phyloP scores from a whole-genome alignment of 2,329 filamentous ascomycete genomes.

The Penicillium sp. region DNA sequence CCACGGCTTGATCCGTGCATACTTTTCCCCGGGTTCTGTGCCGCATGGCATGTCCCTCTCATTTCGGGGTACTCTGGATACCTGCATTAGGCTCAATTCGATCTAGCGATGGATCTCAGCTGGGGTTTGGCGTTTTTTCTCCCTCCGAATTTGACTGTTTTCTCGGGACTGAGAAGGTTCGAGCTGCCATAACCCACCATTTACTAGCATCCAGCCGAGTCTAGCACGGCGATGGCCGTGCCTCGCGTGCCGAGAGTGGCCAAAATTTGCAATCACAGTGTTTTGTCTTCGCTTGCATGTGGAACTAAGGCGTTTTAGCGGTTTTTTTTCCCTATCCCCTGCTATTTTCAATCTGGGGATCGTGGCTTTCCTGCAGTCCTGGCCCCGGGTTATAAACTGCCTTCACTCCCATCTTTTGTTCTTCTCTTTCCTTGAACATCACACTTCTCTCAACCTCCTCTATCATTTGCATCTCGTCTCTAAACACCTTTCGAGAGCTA shows the following conservation, averaged over 20 bases:
- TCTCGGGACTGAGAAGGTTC: slow-evolving; percentile 7
- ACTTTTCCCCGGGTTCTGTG: slow-evolving; percentile 16
- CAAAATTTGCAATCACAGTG: slow-evolving; percentile 4
- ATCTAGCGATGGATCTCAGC: slow-evolving; percentile 11
- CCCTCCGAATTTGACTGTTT: not conserved
- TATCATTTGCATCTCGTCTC: not conserved
- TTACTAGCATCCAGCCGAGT: not conserved
- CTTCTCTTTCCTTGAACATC: slow-evolving; percentile 7
- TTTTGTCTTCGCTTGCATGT: slow-evolving; percentile 6
- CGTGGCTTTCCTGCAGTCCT: not conserved
- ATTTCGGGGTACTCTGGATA: slow-evolving; percentile 10
- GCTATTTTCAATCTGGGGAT: slow-evolving; percentile 5
- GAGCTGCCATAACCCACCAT: not conserved
- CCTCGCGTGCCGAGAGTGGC: slow-evolving; percentile 11
- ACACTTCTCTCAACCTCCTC: not conserved
- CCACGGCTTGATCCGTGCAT: slow-evolving; percentile 14
- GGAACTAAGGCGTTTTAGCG: slow-evolving; percentile 5
- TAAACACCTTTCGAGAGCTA: not conserved
- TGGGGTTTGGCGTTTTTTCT: not conserved
- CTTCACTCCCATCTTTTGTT: not conserved
- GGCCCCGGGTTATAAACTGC: slow-evolving; percentile 14
- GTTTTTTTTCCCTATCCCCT: not conserved
- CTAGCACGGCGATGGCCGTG: slow-evolving; percentile 4
- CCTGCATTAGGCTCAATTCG: slow-evolving; percentile 15
- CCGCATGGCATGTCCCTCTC: slow-evolving; percentile 15